Evolutionary conservation across 129 eudicot genomes (phyloP).

Genomic region (Saussurea involucrata): DNA sequence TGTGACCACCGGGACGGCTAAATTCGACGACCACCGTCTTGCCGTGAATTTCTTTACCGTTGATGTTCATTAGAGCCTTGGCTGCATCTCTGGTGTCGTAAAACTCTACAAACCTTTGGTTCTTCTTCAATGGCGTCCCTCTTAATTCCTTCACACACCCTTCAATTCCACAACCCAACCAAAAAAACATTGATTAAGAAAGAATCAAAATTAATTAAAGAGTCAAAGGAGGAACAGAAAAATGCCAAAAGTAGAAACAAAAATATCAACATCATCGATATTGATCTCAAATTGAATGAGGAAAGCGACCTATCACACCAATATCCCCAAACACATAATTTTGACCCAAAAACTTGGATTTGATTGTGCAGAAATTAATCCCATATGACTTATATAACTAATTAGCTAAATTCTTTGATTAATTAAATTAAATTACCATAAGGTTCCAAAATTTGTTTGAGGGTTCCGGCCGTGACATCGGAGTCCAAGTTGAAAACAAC

Average conservation of each 20-base stretch:
- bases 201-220: not conserved
- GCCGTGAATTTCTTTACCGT: constrained; percentile 62
- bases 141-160: constrained; percentile 83
- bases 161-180: constrained; percentile 4
- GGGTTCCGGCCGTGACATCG: constrained; percentile 28
- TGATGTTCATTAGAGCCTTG: constrained; percentile 43
- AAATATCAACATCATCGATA: constrained; percentile 28
- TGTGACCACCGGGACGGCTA: constrained; percentile 74
- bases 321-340: not conserved
- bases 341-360: not conserved
- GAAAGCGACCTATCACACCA: constrained; percentile 42
- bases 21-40: constrained; percentile 51
- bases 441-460: constrained; percentile 51
- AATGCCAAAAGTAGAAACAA: constrained; percentile 29
- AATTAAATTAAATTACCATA: constrained; percentile 45
- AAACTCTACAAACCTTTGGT: constrained; percentile 79
- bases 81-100: constrained; percentile 78
- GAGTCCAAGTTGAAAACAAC: constrained; percentile 67
- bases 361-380: not conserved
- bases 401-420: too few relatives aligned
- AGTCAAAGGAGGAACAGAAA: constrained; percentile 27
- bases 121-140: constrained; percentile 64
- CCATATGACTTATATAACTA: not conserved
- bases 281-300: constrained; percentile 20
- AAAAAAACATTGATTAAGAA: not conserved